These are phyloP conservation scores for Tricholoma bakamatsutake DNA, from an alignment of 768 basidiomycete species.

Conservation along the genomic window DNA sequence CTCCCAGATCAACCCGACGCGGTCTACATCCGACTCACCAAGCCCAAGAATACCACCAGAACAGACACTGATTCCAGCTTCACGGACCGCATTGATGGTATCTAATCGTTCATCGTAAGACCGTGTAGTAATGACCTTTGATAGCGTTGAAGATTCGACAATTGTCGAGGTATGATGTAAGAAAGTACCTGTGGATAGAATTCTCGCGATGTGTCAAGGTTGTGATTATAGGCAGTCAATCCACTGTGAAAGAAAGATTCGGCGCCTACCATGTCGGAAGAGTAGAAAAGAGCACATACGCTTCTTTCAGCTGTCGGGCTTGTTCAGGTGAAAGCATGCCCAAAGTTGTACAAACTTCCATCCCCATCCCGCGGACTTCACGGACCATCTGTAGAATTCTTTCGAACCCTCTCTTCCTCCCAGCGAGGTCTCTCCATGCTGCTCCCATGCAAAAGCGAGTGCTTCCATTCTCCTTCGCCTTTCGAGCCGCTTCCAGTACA, in stretches of 20 bases:
- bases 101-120: slow-evolving; percentile 90
- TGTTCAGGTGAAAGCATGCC: slow-evolving; percentile 96
- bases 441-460: slow-evolving; percentile 99
- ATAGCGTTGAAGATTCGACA: neutral
- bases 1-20: slow-evolving; percentile 92
- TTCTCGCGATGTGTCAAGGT: slow-evolving; percentile 96
- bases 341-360: slow-evolving; percentile 99
- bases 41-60: slow-evolving; percentile 95
- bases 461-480: slow-evolving; percentile 94
- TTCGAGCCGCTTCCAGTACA: slow-evolving; percentile 86
- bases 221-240: slow-evolving; percentile 97
- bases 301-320: slow-evolving; percentile 86
- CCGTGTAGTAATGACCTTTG: slow-evolving; percentile 89
- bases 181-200: slow-evolving; percentile 80
- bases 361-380: slow-evolving; percentile 88
- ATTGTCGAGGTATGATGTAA: neutral
- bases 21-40: slow-evolving; percentile 85
- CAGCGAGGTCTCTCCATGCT: slow-evolving; percentile 93
- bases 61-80: slow-evolving; percentile 95
- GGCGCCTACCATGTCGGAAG: neutral
- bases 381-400: slow-evolving; percentile 89
- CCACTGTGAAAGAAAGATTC: slow-evolving; percentile 44
- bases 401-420: slow-evolving; percentile 91
- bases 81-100: slow-evolving; percentile 86
- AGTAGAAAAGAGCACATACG: slow-evolving; percentile 44